Base-by-base conservation (phyloP, 1,139 yeast species). In the Sugiyamaella neomexicana region DNA sequence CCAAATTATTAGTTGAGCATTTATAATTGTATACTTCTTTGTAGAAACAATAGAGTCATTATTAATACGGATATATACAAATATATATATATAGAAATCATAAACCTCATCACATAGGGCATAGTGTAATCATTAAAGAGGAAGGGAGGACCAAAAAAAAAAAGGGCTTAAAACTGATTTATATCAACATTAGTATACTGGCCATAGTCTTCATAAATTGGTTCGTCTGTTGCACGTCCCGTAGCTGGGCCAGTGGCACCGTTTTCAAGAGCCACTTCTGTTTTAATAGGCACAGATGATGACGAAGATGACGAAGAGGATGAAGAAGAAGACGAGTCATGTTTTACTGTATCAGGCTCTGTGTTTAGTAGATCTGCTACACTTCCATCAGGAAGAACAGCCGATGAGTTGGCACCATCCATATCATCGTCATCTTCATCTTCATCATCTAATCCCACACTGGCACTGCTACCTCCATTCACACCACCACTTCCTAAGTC, bases 1-100 rank as follows among this genome's bases (percentile, higher is more conserved):
- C 89, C 48, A 84, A 83, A 65, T 76, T 90, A 60, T 76, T 90
- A 64, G 69, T 56, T 81, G 60, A 57, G 29, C 52, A 41, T 42
- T 42, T 49, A 25, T 49, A 42, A 49, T 38, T 46, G 36, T 27
- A 37, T n/a, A n/a, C 27, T 25, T 17, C 6, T 9, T 32, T 32
- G 13, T 17, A 27, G 9, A 5, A 29, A 29, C 10, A 17, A 34
- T n/a, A 34, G 25, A 31, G 49, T 45, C 49, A 36, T 45, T 45
- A 45, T 34, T 45, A 40, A 9, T 36, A 20, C 36, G 25, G 42
- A 46, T 39, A 46, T 16, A 37, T 29, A 38, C 16, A 34, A 2
- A 20, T 39, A 32, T 37, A 34, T 46, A 25, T 47, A 39, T 47
- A 47, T 31, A 47, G 25, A 23, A 40, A 47, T 47, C 51, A 31